These are phyloP conservation scores for Primulina eburnea DNA, from an alignment of 257 asterid species.

Conservation along the genomic window DNA sequence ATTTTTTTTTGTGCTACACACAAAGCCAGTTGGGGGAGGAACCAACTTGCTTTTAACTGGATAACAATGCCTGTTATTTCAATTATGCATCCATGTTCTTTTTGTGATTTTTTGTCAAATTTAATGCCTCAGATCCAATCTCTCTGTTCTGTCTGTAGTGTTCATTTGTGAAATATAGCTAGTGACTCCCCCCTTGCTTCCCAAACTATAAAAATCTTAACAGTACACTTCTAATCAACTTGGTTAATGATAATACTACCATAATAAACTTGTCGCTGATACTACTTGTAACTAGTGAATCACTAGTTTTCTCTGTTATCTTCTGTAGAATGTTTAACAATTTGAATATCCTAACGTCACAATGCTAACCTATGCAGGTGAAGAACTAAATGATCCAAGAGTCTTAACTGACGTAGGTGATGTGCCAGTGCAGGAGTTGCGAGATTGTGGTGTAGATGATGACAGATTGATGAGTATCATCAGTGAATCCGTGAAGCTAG, in stretches of 20 bases:
- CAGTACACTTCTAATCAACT: background rate
- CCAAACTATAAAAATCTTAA: background rate
- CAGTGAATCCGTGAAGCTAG: slow-evolving; percentile 89
- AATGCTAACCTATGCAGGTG: slow-evolving; percentile 49
- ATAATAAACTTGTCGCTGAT: background rate
- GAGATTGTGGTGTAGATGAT: slow-evolving; percentile 93
- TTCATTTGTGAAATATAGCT: background rate
- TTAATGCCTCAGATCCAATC: background rate
- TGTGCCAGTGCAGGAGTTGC: slow-evolving; percentile 77
- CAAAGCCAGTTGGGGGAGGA: background rate
- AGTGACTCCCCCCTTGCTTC: background rate
- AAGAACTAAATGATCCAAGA: slow-evolving; percentile 81
- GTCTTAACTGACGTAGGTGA: slow-evolving; percentile 73
- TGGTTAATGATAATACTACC: background rate
- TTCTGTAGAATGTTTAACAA: background rate
- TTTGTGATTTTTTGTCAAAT: background rate
- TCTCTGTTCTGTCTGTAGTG: background rate
- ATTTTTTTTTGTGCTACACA: background rate
- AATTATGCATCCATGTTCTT: background rate
- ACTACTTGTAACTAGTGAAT: background rate
- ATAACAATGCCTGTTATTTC: background rate
- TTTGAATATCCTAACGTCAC: slow-evolving; percentile 15
- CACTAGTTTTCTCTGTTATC: background rate
- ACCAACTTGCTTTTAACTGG: background rate
- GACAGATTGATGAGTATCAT: slow-evolving; percentile 79